Base-by-base conservation (phyloP, 257 asterid species). In the Gentiana straminea region DNA sequence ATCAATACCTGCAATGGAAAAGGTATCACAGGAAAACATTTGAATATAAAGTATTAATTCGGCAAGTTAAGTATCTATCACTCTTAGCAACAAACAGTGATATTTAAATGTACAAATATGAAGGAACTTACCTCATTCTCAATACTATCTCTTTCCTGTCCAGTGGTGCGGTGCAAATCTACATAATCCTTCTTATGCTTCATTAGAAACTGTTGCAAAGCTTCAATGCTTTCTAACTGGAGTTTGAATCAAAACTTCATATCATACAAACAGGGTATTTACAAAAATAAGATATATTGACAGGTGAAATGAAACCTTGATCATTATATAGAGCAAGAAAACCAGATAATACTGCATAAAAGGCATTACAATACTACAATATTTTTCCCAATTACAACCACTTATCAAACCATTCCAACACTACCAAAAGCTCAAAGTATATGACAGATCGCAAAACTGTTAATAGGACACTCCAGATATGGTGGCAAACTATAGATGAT, bases 121-220 rank as follows among this genome's bases (percentile, higher is more conserved):
- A 5, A 10, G 46, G 46, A 39, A 53, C 83, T 61, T 75, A 92
- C 98, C 81, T 92, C 95, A 62, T 83, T 95, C 74, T 92, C 98
- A 59, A 92, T 88, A 84, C 82, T 73, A 67, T 92, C 98, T 58
- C 93, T 81, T 79, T 92, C 98, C 64, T 81, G 84, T 75, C 83
- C 90, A 39, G 97, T 88, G 8, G 92, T 81, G 60, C 95, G 96
- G 76, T 80, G 95, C 52, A 68, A 63, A 80, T 92, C 98, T 11
- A 88, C 72, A 59, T 85, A 92, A 73, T 92, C 98, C 77, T 81
- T 92, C 77, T 74, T 88, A 75, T 92, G 97, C 79, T 81, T 85
- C 94, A 71, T 63, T 63, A 92, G 82, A 72, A 88, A 92, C 73
- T 83, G 77, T 61, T 92, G 94, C 70, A 92, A 68, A 24, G 87